Evolutionary conservation across 83 land plant species (phyloP).

Genomic region (Picea abies): DNA sequence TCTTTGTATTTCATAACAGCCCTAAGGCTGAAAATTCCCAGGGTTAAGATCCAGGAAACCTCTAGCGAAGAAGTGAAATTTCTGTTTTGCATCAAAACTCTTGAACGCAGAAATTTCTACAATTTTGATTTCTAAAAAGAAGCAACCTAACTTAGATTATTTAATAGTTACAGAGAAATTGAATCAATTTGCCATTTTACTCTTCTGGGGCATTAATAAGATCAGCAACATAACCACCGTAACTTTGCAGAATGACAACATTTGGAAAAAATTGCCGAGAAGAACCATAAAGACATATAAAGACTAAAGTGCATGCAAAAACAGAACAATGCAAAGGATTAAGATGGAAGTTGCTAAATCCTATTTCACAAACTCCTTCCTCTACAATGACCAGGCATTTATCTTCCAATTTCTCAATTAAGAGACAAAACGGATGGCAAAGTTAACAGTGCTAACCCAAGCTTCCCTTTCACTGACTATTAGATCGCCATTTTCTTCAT

Average conservation of each 20-base stretch:
- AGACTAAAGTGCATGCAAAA: no score
- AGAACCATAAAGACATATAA: no score
- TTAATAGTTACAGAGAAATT: background rate
- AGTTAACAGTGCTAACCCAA: conserved; percentile 53
- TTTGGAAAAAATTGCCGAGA: no score
- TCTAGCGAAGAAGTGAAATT: no score
- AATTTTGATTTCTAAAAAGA: background rate
- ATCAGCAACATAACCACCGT: background rate
- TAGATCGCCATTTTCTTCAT: conserved; percentile 62
- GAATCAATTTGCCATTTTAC: background rate
- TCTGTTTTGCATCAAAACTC: no score
- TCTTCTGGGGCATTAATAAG: background rate
- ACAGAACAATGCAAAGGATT: no score
- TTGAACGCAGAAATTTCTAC: no score
- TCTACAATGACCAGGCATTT: background rate
- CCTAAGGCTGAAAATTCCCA: no score
- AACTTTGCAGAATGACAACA: background rate
- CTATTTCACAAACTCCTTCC: background rate
- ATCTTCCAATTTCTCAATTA: background rate
- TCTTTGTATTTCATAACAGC: no score
- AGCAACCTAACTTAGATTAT: background rate
- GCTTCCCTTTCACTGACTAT: conserved; percentile 74
- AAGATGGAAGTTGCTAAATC: no score
- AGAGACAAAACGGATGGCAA: background rate
- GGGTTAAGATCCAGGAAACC: no score